These are phyloP conservation scores for Diaporthe destruens DNA, from an alignment of 2,329 filamentous ascomycete genomes.

Conservation along the genomic window DNA sequence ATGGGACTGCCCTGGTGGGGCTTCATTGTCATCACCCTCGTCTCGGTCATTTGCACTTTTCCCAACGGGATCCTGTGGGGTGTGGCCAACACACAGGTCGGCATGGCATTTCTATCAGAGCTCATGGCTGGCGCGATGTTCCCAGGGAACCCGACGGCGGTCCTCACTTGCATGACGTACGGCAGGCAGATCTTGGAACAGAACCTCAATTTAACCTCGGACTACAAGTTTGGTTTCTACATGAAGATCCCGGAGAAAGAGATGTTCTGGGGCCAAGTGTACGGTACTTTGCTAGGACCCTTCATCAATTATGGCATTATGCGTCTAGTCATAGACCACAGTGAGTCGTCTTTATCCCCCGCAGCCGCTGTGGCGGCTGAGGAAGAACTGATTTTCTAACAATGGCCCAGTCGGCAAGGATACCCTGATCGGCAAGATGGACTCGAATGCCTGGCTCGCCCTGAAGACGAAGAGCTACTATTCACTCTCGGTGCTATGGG, in stretches of 20 bases:
- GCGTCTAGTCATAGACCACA: constrained; percentile 47
- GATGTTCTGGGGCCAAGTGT: constrained; percentile 53
- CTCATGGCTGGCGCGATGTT: constrained; percentile 49
- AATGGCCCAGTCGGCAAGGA: constrained; percentile 41
- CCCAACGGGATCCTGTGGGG: constrained; percentile 50
- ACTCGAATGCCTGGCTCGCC: constrained; percentile 48
- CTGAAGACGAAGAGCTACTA: constrained; percentile 50
- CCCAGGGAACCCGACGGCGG: constrained; percentile 48
- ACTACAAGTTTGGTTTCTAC: constrained; percentile 55
- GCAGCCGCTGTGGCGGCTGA: too few species aligned
- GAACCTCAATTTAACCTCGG: constrained; percentile 48
- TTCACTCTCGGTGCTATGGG: constrained; percentile 52
- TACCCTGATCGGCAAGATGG: constrained; percentile 44
- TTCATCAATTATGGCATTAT: constrained; percentile 51
- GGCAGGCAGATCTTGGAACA: constrained; percentile 52
- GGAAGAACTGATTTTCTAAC: background rate
- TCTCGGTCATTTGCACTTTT: constrained; percentile 48
- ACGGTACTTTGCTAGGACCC: constrained; percentile 50
- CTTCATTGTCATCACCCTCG: constrained; percentile 46
- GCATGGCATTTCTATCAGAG: constrained; percentile 49
- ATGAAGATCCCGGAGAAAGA: constrained; percentile 54
- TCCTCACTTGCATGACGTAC: constrained; percentile 49
- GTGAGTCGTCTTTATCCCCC: background rate
- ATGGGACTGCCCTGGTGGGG: constrained; percentile 51
- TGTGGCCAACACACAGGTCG: constrained; percentile 48